Evolutionary conservation across 2,329 filamentous ascomycete genomes (phyloP).

Genomic region (Pseudogymnoascus sp.): DNA sequence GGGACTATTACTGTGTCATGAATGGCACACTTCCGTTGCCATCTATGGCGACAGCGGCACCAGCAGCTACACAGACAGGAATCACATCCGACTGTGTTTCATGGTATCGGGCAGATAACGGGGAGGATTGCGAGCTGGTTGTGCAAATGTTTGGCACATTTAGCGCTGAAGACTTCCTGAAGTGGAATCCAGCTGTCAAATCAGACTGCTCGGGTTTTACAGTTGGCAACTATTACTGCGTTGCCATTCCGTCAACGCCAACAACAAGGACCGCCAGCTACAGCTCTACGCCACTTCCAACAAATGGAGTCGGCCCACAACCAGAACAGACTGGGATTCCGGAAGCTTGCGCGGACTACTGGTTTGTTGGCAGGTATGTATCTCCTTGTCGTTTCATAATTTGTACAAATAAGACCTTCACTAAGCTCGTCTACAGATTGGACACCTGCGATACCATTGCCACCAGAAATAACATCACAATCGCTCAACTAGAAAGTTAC

Average conservation of each 20-base stretch:
- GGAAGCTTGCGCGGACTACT: not conserved
- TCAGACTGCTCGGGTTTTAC: not conserved
- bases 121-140: not conserved
- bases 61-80: not conserved
- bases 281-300: not conserved
- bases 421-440: not conserved
- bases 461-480: not conserved
- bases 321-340: not conserved
- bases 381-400: not conserved
- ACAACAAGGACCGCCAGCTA: not conserved
- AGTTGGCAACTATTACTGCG: not conserved
- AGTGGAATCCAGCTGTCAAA: not conserved
- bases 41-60: not conserved
- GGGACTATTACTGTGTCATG: conserved; percentile 2
- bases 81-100: not conserved
- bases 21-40: not conserved
- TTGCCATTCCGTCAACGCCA: not conserved
- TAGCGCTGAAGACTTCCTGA: not conserved
- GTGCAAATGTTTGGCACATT: not conserved
- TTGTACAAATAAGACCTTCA: not conserved
- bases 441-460: not conserved
- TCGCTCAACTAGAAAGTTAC: not conserved
- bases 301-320: conserved; percentile 4
- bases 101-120: not conserved
- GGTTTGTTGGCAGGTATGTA: conserved; percentile 5